Base-by-base conservation (phyloP, 2,329 filamentous ascomycete species). In the Ampelomyces quisqualis region DNA sequence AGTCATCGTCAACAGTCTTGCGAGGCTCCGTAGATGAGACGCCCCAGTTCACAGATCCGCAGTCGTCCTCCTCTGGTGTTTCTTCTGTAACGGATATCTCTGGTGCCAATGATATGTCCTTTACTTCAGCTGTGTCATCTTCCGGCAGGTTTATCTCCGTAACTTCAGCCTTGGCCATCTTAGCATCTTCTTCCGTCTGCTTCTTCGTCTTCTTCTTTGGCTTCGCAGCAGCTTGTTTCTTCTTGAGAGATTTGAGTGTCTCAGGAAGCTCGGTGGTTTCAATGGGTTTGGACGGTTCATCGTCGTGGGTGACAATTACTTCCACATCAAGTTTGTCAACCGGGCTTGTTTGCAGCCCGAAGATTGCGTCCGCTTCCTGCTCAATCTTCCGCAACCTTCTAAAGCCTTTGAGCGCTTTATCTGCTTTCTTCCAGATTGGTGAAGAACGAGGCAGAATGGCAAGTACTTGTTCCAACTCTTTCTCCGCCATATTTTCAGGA, bases 171-270 rank as follows among this genome's bases (percentile, higher is more conserved):
- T 69, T 60, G 3, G 58, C 57, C 38, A 60, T 58, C 53, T 70
- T 66, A 7, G 62, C 62, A 45, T 70, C 62, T 59, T 86, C 82
- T 31, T 85, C 78, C 2, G 87, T 65, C 59, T 90, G 83, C 65
- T 88, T 90, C 75, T 90, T 90, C 0, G 84, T 80, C 68, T 87
- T 89, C 73, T 80, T 88, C 73, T 88, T 88, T 3, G 77, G 81
- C 64, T 80, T 79, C 1, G 68, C 63, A 44, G 69, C 64, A 43
- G 70, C 67, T 49, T 66, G 60, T 39, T 67, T 67, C 54, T 65
- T 64, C 30, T 53, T 42, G 11, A 57, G 51, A 24, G 45, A 45
- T 30, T 48, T 52, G 19, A 53, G 45, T 20, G 58, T 47, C 42
- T 61, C 59, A 15, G 58, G 58, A 7, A 64, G 47, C 29, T 67